Evolutionary conservation across 2,329 filamentous ascomycete species (phyloP).

Genomic region (Botrytis sinoallii): DNA sequence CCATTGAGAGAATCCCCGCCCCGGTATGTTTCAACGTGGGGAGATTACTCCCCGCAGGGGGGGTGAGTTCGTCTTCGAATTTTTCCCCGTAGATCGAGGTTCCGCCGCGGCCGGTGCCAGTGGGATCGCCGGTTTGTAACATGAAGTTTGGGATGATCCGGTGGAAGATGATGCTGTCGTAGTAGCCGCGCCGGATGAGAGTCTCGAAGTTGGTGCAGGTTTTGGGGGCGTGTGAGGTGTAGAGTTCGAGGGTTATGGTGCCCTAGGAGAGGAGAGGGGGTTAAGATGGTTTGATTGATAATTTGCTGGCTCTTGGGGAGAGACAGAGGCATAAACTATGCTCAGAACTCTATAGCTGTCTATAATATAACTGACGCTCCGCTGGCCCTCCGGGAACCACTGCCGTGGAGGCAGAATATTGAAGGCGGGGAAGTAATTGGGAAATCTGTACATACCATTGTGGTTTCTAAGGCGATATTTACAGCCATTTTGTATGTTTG

Average conservation of each 20-base stretch:
- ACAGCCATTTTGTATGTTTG: constrained; percentile 61
- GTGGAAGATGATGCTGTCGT: constrained; percentile 82
- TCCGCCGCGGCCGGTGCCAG: constrained; percentile 87
- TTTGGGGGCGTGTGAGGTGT: constrained; percentile 78
- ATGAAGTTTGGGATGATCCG: constrained; percentile 96
- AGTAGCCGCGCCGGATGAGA: constrained; percentile 80
- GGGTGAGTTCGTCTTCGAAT: constrained; percentile 87
- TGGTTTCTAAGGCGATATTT: constrained; percentile 77
- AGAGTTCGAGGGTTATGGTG: constrained; percentile 82
- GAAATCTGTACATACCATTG: constrained; percentile 59
- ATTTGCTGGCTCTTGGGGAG: background rate
- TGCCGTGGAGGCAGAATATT: background rate
- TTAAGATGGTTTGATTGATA: background rate
- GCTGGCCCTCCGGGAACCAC: background rate
- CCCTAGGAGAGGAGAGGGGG: constrained; percentile 53
- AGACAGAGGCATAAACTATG: background rate
- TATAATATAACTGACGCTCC: background rate
- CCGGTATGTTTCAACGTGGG: constrained; percentile 82
- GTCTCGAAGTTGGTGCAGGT: constrained; percentile 86
- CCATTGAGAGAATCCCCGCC: constrained; percentile 93
- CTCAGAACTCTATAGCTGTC: background rate
- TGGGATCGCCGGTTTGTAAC: constrained; percentile 92
- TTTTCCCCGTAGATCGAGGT: constrained; percentile 87
- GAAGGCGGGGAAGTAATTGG: too few relatives aligned
- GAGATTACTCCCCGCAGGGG: constrained; percentile 39